phyloP scores from a whole-genome alignment of 768 basidiomycete species.

The Calocybe cyanea region DNA sequence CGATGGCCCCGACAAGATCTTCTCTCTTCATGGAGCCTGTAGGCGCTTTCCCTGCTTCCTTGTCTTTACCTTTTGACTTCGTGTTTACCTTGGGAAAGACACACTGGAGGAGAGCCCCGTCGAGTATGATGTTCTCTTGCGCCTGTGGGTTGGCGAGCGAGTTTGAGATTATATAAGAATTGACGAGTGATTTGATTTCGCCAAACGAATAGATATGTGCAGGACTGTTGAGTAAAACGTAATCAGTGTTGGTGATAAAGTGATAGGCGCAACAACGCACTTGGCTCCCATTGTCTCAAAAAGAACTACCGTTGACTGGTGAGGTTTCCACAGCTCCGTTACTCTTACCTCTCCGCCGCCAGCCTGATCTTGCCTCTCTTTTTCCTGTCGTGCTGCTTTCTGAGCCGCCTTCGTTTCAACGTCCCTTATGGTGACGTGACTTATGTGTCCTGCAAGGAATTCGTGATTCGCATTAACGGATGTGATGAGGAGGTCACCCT shows the following conservation, averaged over 20 bases:
- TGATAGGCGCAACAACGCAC: slow-evolving; percentile 35
- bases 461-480: slow-evolving; percentile 56
- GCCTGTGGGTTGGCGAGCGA: slow-evolving; percentile 63
- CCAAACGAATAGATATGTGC: slow-evolving; percentile 48
- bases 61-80: slow-evolving; percentile 29
- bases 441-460: slow-evolving; percentile 46
- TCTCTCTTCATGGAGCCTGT: slow-evolving; percentile 64
- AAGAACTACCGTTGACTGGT: slow-evolving; percentile 48
- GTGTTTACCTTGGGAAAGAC: slow-evolving; percentile 31
- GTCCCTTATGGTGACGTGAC: slow-evolving; percentile 61
- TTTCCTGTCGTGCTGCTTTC: slow-evolving; percentile 51
- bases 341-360: slow-evolving; percentile 50
- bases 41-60: slow-evolving; percentile 11
- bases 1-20: slow-evolving; percentile 50
- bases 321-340: slow-evolving; percentile 75
- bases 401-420: slow-evolving; percentile 61
- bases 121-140: slow-evolving; percentile 69
- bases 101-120: slow-evolving; percentile 37
- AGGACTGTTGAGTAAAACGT: slow-evolving; percentile 33
- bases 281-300: slow-evolving; percentile 62
- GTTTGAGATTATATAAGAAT: slow-evolving; percentile 57
- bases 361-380: slow-evolving; percentile 39
- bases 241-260: background rate
- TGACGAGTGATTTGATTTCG: slow-evolving; percentile 56
- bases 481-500: slow-evolving; percentile 52